Evolutionary conservation across 169 alveolate species (phyloP), one percentile per base, ranked within the genome.

Genomic region (Eimeria praecox): DNA sequence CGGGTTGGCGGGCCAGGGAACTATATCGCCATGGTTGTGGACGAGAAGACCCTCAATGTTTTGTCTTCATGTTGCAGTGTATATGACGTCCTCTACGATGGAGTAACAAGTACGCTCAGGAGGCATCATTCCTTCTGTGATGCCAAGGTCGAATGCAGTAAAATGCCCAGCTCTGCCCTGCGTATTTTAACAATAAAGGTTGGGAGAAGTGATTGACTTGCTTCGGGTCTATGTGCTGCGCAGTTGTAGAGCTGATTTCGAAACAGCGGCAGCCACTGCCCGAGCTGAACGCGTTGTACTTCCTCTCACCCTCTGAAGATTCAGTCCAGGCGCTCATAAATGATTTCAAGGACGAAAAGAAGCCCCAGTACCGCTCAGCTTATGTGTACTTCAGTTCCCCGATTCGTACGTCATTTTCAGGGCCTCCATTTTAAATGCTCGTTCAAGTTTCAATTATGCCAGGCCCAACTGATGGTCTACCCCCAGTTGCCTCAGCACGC

Each of bases 221-320:
- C 30, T 78, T 30, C 5, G 33, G 75, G 10, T 42, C 0, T 83
- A 3, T 9, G 22, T 87, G 82, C 16, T 52, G 16, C 49, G 77
- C 93, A 95, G 96, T 90, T 54, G 92, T 95, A 35, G 97, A 95
- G 78, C 80, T 66, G 3, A 80, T 95, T 30, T 56, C 77, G 66
- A 90, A 95, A 35, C 69, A 62, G 90, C 90, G 97, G 20, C 97
- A 95, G 95, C 97, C 97, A 35, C 91, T 95, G 52, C 97, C 95
- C 14, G 96, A 95, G 85, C 77, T 95, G 52, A 66, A 92, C 56
- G 97, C 96, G 16, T 78, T 95, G 83, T 95, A 95, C 66, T 95
- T 95, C 49, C 83, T 95, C 27, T 91, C 97, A 12, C 96, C 97
- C 46, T 82, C 40, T 3, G 80, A 64, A 33, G 92, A 44, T 38